Percentiles rank a stretch among this genome's conserved stretches.
Evolutionary conservation across 208 protist genomes (phyloP).

Genomic region (Acanthamoeba sp.): DNA sequence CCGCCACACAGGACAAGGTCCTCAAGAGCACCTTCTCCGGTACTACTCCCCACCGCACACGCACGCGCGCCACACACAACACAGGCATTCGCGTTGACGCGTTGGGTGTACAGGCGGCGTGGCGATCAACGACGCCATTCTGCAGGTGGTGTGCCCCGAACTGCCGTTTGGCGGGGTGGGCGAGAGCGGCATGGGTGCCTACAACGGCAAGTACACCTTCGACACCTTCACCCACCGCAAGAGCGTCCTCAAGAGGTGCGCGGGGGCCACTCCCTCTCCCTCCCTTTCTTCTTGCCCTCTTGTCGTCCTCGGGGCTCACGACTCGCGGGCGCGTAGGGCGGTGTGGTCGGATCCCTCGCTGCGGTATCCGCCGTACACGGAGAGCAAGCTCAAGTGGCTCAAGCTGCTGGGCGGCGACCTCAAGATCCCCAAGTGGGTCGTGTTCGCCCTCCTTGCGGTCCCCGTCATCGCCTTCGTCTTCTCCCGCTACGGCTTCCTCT

Average conservation of each 20-base stretch:
- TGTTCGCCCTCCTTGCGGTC: conserved; percentile 6
- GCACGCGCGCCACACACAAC: conserved; percentile 73
- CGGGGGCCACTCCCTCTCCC: no score
- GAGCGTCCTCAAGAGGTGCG: conserved; percentile 35
- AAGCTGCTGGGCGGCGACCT: conserved; percentile 25
- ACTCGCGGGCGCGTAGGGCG: not conserved
- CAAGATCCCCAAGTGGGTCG: not conserved
- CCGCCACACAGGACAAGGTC: conserved; percentile 81
- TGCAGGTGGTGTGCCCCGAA: conserved; percentile 76
- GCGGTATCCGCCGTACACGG: conserved; percentile 77
- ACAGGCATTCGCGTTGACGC: not conserved
- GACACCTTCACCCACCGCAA: conserved; percentile 71
- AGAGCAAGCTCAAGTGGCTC: conserved; percentile 63
- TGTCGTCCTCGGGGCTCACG: no score
- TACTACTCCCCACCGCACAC: conserved; percentile 90
- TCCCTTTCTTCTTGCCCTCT: not conserved
- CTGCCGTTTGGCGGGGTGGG: conserved; percentile 95
- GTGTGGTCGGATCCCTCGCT: conserved; percentile 63
- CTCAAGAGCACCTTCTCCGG: conserved; percentile 30
- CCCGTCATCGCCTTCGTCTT: conserved; percentile 34
- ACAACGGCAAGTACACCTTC: conserved; percentile 89
- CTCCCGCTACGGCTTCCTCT: conserved; percentile 57
- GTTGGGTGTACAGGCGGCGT: conserved; percentile 74
- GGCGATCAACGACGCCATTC: conserved; percentile 80
- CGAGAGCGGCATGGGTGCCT: conserved; percentile 91